Evolutionary conservation across 345 rosid species (phyloP), one percentile per base, ranked within the genome.

Genomic region (Eucalyptus dawsonii): DNA sequence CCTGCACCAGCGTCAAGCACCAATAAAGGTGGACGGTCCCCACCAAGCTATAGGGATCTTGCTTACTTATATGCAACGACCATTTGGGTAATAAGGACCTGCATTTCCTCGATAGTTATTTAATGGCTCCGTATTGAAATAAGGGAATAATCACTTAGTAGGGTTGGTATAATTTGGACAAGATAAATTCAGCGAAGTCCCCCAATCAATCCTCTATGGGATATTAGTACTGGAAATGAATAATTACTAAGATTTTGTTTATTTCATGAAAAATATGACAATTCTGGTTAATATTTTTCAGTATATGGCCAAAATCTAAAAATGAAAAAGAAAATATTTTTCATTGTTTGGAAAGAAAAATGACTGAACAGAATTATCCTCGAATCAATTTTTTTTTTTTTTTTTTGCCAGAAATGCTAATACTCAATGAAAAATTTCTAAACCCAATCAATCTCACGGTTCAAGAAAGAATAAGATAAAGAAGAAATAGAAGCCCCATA

Each of bases 211-310:
- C 62, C 14, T 56, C 14, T 10, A 56, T 24, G 29, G 29, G 29
- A 56, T 0, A 56, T 56, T 56, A 24, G 29, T 56, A 56, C 1
- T 56, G 62, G 29, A 56, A 56, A 56, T 56, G 62, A 56, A 22
- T 56, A 56, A 0, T 56, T 56, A 22, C 29, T 22, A 50, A 50
- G 62, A 2, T 24, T 56, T 25, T 2, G 0, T 56, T 24, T 10
- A 9, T 56, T 22, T 25, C 29, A 22, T 24, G 60, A 25, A 56
- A 56, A 10, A 24, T 56, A 29, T 24, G 62, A 56, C 6, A 9
- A 0, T 24, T 56, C 14, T 56, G 6, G 0, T 22, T 22, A 10
- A 56, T 24, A 56, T 24, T 24, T 56, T 56, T 10, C 3, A 56
- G 6, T 56, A 56, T 56, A 56, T 56, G 29, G 27, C 62, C 6